A percentile compares a stretch with the other conserved stretches of the same genome.
These are phyloP conservation scores for Hansenula anomala DNA, from an alignment of 1,139 yeast genomes.

Conservation along the genomic window DNA sequence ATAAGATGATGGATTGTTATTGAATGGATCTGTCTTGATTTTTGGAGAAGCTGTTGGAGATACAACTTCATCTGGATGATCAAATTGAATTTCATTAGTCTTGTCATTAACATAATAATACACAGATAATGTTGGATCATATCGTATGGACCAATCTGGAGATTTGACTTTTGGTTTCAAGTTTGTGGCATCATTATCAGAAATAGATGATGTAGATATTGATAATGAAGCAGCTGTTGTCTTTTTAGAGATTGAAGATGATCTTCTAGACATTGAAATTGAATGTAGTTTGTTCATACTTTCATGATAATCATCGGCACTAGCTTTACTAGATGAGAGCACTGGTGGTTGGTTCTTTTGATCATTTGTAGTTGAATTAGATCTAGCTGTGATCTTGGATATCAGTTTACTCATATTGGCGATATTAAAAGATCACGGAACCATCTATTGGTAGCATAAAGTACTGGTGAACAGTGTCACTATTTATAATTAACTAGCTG, in stretches of 20 bases:
- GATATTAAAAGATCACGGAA: slow-evolving; percentile 3
- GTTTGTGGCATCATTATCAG: not conserved
- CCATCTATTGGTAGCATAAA: too few relatives aligned
- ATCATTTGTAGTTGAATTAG: too few relatives aligned
- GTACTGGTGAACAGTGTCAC: too few relatives aligned
- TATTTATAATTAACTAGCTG: too few relatives aligned
- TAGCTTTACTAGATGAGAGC: too few relatives aligned
- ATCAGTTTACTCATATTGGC: slow-evolving; percentile 4
- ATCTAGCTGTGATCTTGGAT: slow-evolving; percentile 1
- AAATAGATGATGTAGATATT: not conserved
- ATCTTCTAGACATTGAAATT: not conserved
- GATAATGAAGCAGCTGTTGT: not conserved
- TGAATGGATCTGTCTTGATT: not conserved
- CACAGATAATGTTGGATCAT: slow-evolving; percentile 15
- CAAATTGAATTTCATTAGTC: slow-evolving; percentile 19
- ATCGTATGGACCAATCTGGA: slow-evolving; percentile 19
- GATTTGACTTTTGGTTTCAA: slow-evolving; percentile 13
- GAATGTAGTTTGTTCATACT: too few relatives aligned
- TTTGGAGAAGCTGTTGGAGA: slow-evolving; percentile 15
- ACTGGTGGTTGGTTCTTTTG: too few relatives aligned
- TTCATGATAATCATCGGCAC: too few relatives aligned
- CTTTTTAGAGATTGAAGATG: not conserved
- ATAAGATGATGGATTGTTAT: not conserved
- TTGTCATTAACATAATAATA: slow-evolving; percentile 15
- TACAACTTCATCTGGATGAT: slow-evolving; percentile 23